Conservation (phyloP, 2,329 filamentous ascomycete genomes). For the Huntiella moniliformis region DNA sequence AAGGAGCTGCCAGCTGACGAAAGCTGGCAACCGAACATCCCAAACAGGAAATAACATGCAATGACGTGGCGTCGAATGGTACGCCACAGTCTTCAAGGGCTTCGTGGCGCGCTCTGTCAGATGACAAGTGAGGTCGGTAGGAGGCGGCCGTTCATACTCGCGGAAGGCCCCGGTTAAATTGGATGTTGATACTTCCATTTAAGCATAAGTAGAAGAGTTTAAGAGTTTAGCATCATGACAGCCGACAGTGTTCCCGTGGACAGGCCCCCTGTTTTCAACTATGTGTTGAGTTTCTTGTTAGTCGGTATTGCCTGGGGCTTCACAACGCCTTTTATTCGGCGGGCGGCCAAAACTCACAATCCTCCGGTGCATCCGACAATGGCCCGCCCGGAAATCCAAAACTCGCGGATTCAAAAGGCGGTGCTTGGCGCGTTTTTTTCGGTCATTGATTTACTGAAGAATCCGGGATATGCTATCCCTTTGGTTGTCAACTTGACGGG, state of each 20-base stretch:
- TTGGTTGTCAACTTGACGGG: conserved; percentile 78
- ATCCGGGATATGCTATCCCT: conserved; percentile 70
- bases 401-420: conserved; percentile 43
- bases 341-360: conserved; percentile 58
- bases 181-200: too few species aligned
- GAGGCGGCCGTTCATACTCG: too few species aligned
- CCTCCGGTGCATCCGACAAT: conserved; percentile 40
- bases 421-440: conserved; percentile 50
- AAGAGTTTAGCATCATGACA: too few species aligned
- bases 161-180: too few species aligned
- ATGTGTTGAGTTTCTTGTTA: conserved; percentile 72
- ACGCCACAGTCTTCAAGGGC: too few species aligned
- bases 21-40: too few species aligned
- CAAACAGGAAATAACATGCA: too few species aligned
- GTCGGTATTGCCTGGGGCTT: conserved; percentile 87
- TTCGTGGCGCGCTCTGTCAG: too few species aligned
- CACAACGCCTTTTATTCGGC: conserved; percentile 80
- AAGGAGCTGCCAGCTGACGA: too few species aligned
- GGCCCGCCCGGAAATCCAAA: conserved; percentile 28
- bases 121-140: too few species aligned
- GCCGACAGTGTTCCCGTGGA: neutral
- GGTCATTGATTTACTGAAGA: conserved; percentile 57
- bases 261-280: conserved; percentile 48
- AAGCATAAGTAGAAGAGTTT: too few species aligned
- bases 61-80: too few species aligned